Conservation (phyloP, 768 basidiomycete genomes). For the Agrocybe praecox region DNA sequence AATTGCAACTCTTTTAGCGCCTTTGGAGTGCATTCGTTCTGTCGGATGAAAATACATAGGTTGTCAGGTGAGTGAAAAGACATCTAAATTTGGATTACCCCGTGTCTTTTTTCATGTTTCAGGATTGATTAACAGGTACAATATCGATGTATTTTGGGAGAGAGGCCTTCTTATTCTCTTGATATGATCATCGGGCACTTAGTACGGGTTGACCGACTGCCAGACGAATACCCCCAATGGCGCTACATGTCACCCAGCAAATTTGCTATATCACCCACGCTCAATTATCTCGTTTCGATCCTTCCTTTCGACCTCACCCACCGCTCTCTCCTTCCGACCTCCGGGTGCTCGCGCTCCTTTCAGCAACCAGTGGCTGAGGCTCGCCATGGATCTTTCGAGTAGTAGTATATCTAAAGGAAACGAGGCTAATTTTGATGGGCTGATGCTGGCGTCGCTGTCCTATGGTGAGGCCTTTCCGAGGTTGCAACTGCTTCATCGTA, state of each 20-base stretch:
- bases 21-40: neutral
- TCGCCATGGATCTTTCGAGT: constrained; percentile 3
- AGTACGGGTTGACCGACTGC: neutral
- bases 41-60: neutral
- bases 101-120: constrained; percentile 8
- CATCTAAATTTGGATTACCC: constrained; percentile 7
- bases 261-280: constrained; percentile 15
- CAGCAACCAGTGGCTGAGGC: constrained; percentile 6
- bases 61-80: constrained; percentile 11
- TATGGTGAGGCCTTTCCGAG: constrained; percentile 27
- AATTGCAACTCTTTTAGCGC: neutral
- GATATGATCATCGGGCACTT: constrained; percentile 15
- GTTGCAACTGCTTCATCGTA: neutral
- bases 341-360: constrained; percentile 4
- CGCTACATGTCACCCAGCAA: constrained; percentile 1
- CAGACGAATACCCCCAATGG: constrained; percentile 10
- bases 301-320: constrained; percentile 5
- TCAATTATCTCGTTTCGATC: neutral
- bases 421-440: constrained; percentile 35
- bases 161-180: constrained; percentile 13
- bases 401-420: constrained; percentile 8
- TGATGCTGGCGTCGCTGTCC: constrained; percentile 30
- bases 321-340: constrained; percentile 2
- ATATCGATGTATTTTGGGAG: neutral
- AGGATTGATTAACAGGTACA: constrained; percentile 15